These are phyloP conservation scores for Letharia columbiana DNA, from an alignment of 495 filamentous ascomycete species.

Conservation along the genomic window DNA sequence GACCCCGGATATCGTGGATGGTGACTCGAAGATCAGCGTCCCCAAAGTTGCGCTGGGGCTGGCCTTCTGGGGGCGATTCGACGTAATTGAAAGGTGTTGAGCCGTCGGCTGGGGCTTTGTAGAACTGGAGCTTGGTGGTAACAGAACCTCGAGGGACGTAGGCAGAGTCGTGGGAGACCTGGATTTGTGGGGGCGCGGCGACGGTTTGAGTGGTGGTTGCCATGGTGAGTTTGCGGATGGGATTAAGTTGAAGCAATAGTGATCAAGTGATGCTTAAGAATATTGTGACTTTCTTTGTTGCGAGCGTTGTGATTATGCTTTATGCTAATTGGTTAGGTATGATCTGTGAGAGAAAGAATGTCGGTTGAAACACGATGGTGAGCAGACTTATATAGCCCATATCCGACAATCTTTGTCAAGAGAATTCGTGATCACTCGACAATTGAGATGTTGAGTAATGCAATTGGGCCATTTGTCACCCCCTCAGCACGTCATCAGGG, in stretches of 20 bases:
- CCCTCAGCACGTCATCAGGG: conserved; percentile 18
- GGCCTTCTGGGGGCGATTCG: conserved; percentile 50
- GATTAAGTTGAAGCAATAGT: not conserved
- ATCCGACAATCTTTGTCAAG: not conserved
- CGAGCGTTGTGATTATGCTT: not conserved
- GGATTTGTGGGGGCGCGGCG: conserved; percentile 10
- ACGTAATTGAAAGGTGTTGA: conserved; percentile 62
- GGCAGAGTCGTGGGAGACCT: conserved; percentile 14
- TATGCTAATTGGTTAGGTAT: not conserved
- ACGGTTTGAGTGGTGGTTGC: conserved; percentile 23
- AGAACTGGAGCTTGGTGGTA: conserved; percentile 59
- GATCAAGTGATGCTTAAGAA: not conserved
- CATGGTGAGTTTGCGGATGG: conserved; percentile 15
- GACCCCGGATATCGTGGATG: conserved; percentile 59
- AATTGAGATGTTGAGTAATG: not conserved
- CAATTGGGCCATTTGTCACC: conserved; percentile 10
- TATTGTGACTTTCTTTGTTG: not conserved
- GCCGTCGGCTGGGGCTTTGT: conserved; percentile 53
- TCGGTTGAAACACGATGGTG: not conserved
- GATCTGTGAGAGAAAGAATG: not conserved
- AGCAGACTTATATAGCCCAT: conserved; percentile 9
- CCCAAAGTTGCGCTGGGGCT: conserved; percentile 54
- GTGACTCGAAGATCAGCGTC: conserved; percentile 37
- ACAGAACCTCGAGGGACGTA: conserved; percentile 60
- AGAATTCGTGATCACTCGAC: conserved; percentile 1